Evolutionary conservation across 106 monocot genomes (phyloP).

Genomic region (Posidonia australis): DNA sequence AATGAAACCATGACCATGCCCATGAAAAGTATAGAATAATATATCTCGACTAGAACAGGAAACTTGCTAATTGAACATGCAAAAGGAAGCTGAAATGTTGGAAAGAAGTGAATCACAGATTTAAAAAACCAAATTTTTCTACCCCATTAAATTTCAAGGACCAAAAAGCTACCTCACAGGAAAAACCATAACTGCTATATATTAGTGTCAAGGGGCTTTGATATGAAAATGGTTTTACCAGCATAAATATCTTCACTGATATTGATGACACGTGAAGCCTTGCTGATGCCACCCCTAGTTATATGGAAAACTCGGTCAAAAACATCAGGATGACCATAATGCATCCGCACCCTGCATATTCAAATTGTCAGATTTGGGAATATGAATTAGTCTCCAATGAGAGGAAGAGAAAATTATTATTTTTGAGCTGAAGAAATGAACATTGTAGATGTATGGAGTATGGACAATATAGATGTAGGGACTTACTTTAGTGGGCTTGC

Average conservation of each 20-base stretch:
- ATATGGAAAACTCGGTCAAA: conserved; percentile 90
- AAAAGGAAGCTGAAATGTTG: no score
- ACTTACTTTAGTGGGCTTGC: conserved; percentile 79
- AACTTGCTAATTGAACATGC: no score
- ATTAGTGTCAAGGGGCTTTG: neutral
- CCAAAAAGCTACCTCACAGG: no score
- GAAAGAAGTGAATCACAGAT: no score
- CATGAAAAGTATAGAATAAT: no score
- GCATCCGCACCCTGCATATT: conserved; percentile 64
- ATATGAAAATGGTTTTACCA: conserved; percentile 20
- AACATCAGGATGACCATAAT: conserved; percentile 95
- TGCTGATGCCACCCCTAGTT: conserved; percentile 90
- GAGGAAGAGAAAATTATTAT: neutral
- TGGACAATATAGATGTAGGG: neutral
- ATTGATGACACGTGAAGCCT: conserved; percentile 83
- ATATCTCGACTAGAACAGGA: no score
- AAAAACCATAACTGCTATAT: no score
- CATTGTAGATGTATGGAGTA: neutral
- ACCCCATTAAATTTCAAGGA: no score
- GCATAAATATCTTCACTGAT: conserved; percentile 93
- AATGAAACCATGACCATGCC: no score
- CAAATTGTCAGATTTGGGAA: neutral
- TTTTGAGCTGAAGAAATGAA: neutral
- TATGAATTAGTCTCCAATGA: neutral
- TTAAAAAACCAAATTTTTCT: no score